A percentile compares a stretch with the other conserved stretches of the same genome.
These are phyloP conservation scores for Fusarium verticillioides DNA, from an alignment of 2,329 filamentous ascomycete species.

Conservation along the genomic window DNA sequence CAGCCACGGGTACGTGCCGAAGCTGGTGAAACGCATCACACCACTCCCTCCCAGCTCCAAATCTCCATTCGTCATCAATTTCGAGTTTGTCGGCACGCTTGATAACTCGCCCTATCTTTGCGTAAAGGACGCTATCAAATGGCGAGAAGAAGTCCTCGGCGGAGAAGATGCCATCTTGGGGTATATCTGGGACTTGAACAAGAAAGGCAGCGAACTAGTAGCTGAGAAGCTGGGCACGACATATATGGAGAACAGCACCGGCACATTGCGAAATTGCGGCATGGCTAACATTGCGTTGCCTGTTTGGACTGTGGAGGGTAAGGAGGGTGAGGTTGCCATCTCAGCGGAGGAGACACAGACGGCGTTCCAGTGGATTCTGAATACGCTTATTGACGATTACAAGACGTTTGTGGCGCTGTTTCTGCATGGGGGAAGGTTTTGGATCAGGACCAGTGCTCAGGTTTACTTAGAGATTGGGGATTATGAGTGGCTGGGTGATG, in stretches of 20 bases:
- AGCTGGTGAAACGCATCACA: conserved; percentile 44
- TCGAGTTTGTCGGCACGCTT: conserved; percentile 80
- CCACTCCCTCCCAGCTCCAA: conserved; percentile 61
- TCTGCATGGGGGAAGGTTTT: conserved; percentile 70
- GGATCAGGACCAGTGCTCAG: conserved; percentile 81
- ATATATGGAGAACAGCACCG: conserved; percentile 73
- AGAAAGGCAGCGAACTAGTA: conserved; percentile 68
- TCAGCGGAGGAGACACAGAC: conserved; percentile 46
- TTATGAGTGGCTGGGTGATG: conserved; percentile 75
- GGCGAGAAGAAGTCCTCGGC: conserved; percentile 74
- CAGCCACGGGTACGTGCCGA: conserved; percentile 78
- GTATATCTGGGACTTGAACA: conserved; percentile 73
- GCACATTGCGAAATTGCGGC: conserved; percentile 72
- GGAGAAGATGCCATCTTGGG: conserved; percentile 76
- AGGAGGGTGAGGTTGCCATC: conserved; percentile 46
- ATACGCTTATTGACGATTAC: conserved; percentile 65
- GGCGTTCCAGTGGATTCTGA: conserved; percentile 68
- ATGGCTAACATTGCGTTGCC: conserved; percentile 82
- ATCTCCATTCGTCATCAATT: conserved; percentile 73
- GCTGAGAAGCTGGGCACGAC: conserved; percentile 75
- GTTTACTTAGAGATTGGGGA: conserved; percentile 84
- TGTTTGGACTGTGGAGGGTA: conserved; percentile 55
- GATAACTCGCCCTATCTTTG: conserved; percentile 80
- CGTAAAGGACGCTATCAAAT: conserved; percentile 76
- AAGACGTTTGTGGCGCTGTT: conserved; percentile 78